Conservation (phyloP, 164 flowering plant species). For the Liriodendron chinense region DNA sequence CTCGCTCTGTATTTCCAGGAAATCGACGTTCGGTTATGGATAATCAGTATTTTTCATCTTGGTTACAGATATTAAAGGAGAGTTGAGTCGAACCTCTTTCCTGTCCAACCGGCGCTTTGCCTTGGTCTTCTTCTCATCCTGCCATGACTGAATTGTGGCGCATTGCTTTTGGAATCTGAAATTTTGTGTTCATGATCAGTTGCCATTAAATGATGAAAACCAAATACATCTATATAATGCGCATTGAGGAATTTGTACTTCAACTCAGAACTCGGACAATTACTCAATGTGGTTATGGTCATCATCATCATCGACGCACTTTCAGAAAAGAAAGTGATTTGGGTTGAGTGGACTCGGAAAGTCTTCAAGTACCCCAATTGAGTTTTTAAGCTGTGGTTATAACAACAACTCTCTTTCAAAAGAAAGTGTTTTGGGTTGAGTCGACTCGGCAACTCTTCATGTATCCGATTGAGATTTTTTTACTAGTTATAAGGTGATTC, state of each 20-base stretch:
- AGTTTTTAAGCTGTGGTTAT: no score
- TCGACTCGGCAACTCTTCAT: no score
- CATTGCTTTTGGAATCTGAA: constrained; percentile 56
- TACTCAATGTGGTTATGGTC: no score
- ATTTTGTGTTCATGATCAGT: constrained; percentile 4
- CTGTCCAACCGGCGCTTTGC: constrained; percentile 48
- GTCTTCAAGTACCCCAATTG: no score
- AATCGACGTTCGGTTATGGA: neutral
- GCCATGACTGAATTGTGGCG: constrained; percentile 54
- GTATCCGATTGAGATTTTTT: no score
- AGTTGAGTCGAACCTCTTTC: constrained; percentile 41
- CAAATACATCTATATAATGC: neutral
- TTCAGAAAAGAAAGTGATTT: no score
- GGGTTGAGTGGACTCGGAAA: no score
- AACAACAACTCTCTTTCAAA: no score
- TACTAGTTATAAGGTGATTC: neutral
- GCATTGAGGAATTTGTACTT: neutral
- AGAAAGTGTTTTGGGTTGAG: no score
- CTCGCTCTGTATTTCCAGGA: constrained; percentile 34
- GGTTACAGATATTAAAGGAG: neutral
- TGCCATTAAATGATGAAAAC: neutral
- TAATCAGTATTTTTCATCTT: neutral
- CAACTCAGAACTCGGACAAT: neutral
- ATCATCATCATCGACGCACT: no score
- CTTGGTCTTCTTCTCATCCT: constrained; percentile 49